Conservation (phyloP, 768 basidiomycete genomes). For the Boletellus ananas region DNA sequence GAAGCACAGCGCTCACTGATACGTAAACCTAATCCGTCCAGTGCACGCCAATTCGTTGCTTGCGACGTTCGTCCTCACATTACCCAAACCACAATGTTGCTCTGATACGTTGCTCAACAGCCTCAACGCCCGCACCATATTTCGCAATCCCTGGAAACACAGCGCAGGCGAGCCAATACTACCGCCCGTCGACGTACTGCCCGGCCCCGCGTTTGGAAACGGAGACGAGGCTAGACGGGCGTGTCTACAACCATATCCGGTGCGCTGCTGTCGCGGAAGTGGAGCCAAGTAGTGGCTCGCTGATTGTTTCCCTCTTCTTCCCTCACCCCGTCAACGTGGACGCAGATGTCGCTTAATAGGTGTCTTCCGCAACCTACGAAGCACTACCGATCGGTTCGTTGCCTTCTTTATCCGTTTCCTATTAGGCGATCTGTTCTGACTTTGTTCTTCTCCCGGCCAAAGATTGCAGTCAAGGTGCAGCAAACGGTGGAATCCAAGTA, state of each 20-base stretch:
- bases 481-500: conserved; percentile 15
- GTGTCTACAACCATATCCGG: not conserved
- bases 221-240: not conserved
- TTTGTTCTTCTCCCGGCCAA: not conserved
- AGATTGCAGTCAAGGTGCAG: conserved; percentile 21
- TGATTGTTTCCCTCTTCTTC: not conserved
- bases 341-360: conserved; percentile 5
- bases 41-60: conserved; percentile 27
- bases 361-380: not conserved
- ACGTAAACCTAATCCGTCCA: not conserved
- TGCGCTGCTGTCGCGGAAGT: not conserved
- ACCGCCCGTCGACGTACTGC: conserved; percentile 7
- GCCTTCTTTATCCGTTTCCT: not conserved
- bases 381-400: conserved; percentile 7
- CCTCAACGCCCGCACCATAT: conserved; percentile 16
- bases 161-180: not conserved
- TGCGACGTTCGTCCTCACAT: conserved; percentile 18
- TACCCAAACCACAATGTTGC: not conserved
- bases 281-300: not conserved
- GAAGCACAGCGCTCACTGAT: not conserved
- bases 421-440: not conserved
- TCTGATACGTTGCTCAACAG: conserved; percentile 2
- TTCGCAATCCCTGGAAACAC: conserved; percentile 4
- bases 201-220: not conserved
- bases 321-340: not conserved